Percentiles rank a stretch among this genome's conserved stretches.
Conservation (phyloP, 371 early-diverging fungal species). For the Amoeboaphelidium occidentale region DNA sequence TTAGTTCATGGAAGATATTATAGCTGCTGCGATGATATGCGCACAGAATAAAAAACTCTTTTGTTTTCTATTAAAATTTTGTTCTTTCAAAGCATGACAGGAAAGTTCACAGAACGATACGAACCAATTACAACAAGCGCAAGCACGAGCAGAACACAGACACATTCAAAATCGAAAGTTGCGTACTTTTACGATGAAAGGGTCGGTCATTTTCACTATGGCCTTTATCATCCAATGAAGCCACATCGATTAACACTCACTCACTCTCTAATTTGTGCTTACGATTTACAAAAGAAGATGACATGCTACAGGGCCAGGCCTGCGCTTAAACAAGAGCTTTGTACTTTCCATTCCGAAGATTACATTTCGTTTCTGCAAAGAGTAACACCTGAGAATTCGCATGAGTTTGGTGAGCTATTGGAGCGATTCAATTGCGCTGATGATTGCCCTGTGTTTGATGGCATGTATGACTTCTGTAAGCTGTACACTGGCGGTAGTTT, state of each 20-base stretch:
- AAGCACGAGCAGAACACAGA: no score
- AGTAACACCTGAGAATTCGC: conserved; percentile 79
- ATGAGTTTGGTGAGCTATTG: conserved; percentile 50
- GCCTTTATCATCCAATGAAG: conserved; percentile 87
- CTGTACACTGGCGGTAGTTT: conserved; percentile 10
- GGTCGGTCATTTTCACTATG: conserved; percentile 72
- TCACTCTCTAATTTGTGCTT: conserved; percentile 85
- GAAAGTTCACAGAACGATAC: no score
- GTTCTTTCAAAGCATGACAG: no score
- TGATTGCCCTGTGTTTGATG: conserved; percentile 47
- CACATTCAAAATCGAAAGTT: conserved; percentile 22
- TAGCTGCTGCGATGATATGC: no score
- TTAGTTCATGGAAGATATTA: no score
- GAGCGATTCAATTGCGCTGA: conserved; percentile 42
- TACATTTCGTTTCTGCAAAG: conserved; percentile 92
- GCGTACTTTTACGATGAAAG: conserved; percentile 68
- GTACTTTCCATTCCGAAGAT: conserved; percentile 96
- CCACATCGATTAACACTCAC: conserved; percentile 95
- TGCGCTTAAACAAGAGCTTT: conserved; percentile 45
- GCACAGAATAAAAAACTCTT: no score
- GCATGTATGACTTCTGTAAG: conserved; percentile 18
- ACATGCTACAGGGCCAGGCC: background rate
- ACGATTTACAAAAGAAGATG: conserved; percentile 91
- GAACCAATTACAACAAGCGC: no score
- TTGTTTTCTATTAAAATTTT: no score